phyloP scores from a whole-genome alignment of 768 basidiomycete genomes.

The Leccinum rimulosum region DNA sequence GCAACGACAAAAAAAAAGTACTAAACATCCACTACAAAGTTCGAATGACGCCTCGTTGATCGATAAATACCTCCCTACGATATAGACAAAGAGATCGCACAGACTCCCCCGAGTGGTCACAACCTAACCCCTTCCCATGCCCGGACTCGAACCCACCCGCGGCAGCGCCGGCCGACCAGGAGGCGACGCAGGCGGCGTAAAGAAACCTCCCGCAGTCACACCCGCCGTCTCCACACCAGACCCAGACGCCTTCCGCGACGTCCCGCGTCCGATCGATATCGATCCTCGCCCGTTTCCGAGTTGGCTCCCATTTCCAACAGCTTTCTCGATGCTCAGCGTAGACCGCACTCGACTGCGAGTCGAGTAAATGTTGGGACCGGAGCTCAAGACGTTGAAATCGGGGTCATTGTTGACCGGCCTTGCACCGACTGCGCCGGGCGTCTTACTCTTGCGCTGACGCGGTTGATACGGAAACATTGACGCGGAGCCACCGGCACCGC shows the following conservation, averaged over 20 bases:
- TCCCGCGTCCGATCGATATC: constrained; percentile 64
- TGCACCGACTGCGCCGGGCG: constrained; percentile 13
- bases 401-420: constrained; percentile 37
- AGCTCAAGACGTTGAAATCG: constrained; percentile 10
- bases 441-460: constrained; percentile 39
- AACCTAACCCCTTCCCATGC: not conserved
- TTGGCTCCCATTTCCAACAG: constrained; percentile 15
- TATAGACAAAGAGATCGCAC: not conserved
- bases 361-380: constrained; percentile 24
- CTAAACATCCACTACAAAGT: not conserved
- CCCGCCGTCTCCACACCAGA: constrained; percentile 75
- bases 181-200: constrained; percentile 49
- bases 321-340: constrained; percentile 61
- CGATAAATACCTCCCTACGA: not conserved
- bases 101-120: not conserved
- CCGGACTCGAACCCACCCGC: not conserved
- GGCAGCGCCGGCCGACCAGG: not conserved
- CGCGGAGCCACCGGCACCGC: constrained; percentile 6
- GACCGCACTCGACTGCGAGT: constrained; percentile 50
- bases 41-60: not conserved
- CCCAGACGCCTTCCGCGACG: constrained; percentile 59
- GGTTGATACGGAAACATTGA: constrained; percentile 34
- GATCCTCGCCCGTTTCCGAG: constrained; percentile 47
- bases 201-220: constrained; percentile 77
- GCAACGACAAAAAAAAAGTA: not conserved